These are phyloP conservation scores for Harrya chromipes DNA, from an alignment of 768 basidiomycete species.

Conservation along the genomic window DNA sequence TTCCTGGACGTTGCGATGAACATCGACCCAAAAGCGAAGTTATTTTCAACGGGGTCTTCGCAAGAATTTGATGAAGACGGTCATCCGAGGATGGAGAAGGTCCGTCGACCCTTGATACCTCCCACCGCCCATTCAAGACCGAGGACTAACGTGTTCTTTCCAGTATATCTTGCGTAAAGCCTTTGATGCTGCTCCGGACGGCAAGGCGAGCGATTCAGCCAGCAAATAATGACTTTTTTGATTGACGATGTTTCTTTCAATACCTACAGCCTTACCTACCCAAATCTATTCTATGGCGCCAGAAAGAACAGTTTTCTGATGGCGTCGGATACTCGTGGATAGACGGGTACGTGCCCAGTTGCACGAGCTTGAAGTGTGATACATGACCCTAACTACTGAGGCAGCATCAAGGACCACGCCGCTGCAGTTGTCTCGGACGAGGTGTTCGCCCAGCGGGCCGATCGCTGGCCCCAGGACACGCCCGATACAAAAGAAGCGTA, in stretches of 20 bases:
- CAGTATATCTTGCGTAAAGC: constrained; percentile 96
- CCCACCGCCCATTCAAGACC: constrained; percentile 2
- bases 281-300: constrained; percentile 92
- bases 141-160: constrained; percentile 8
- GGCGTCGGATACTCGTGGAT: constrained; percentile 99
- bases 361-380: neutral
- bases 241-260: neutral
- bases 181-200: constrained; percentile 82
- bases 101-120: constrained; percentile 25
- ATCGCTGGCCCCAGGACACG: constrained; percentile 75
- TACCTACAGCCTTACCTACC: constrained; percentile 80
- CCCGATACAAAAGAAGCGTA: constrained; percentile 98
- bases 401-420: constrained; percentile 79
- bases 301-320: constrained; percentile 99
- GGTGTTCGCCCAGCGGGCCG: constrained; percentile 62
- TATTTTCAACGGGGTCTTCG: constrained; percentile 76
- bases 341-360: constrained; percentile 62
- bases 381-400: neutral
- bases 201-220: constrained; percentile 47
- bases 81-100: constrained; percentile 94
- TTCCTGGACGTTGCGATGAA: constrained; percentile 96
- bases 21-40: constrained; percentile 82
- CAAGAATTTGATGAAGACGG: constrained; percentile 85
- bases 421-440: constrained; percentile 76
- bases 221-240: neutral